A percentile compares a stretch with the other conserved stretches of the same genome.
Conservation (phyloP, 2,329 filamentous ascomycete genomes). For the Fusarium sp. region DNA sequence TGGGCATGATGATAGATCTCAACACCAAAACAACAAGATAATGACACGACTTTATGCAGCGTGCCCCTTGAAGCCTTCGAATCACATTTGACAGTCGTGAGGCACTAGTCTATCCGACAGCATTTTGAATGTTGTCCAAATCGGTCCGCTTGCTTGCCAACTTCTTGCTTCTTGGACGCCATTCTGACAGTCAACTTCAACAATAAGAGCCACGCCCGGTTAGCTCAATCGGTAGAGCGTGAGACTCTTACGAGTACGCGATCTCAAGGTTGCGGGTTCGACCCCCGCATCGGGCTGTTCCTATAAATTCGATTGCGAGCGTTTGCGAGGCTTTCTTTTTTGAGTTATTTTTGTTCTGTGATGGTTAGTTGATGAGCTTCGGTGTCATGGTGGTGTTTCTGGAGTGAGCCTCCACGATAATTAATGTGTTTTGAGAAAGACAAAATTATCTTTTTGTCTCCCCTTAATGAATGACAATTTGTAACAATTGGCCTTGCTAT, state of each 20-base stretch:
- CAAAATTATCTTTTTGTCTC: not conserved
- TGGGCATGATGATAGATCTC: conserved; percentile 36
- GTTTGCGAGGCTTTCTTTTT: conserved; percentile 29
- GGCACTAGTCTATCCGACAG: not conserved
- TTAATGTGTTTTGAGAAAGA: no score
- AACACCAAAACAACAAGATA: conserved; percentile 22
- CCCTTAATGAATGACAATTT: not conserved
- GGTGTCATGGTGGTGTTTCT: not conserved
- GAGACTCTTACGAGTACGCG: conserved; percentile 65
- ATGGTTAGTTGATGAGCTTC: no score
- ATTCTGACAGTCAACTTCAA: not conserved
- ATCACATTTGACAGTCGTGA: not conserved
- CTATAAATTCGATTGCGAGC: conserved; percentile 45
- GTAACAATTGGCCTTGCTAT: no score
- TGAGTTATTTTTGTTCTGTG: conserved; percentile 5
- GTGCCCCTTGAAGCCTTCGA: not conserved
- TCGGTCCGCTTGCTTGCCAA: accelerated
- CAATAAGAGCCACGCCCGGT: conserved; percentile 46
- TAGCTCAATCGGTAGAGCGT: conserved; percentile 65
- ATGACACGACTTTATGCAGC: not conserved
- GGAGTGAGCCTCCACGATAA: no score
- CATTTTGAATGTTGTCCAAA: no score
- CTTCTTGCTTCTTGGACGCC: not conserved
- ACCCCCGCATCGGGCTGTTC: conserved; percentile 55
- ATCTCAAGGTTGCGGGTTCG: conserved; percentile 68